phyloP scores from a whole-genome alignment of 108 stramenopile genomes.

The Cylindrotheca closterium region DNA sequence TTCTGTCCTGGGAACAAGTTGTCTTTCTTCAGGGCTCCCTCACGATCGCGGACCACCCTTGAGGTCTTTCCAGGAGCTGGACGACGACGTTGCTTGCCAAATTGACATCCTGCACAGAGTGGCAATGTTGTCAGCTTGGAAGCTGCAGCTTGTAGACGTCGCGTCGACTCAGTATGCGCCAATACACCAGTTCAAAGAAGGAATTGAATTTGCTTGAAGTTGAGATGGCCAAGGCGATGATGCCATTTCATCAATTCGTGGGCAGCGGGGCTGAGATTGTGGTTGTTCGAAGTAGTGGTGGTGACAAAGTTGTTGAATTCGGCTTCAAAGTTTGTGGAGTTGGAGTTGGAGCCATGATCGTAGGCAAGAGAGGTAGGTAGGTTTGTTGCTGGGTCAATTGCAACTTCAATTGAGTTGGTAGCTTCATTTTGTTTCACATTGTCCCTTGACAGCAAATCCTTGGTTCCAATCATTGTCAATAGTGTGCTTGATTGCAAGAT shows the following conservation, averaged over 20 bases:
- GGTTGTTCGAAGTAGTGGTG: slow-evolving; percentile 16
- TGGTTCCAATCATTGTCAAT: neutral
- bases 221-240: no score
- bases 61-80: neutral
- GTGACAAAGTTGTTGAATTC: neutral
- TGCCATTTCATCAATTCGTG: slow-evolving; percentile 41
- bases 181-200: slow-evolving; percentile 8
- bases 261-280: slow-evolving; percentile 37
- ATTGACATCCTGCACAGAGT: slow-evolving; percentile 32
- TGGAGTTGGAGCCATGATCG: no score
- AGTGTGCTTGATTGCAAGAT: slow-evolving; percentile 1
- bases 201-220: no score
- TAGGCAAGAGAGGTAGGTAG: slow-evolving; percentile 4
- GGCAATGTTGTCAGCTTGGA: neutral
- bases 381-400: neutral
- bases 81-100: slow-evolving; percentile 10
- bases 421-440: neutral
- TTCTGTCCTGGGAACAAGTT: no score
- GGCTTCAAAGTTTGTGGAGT: no score
- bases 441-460: slow-evolving; percentile 2
- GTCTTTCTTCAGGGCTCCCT: neutral
- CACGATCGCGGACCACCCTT: no score
- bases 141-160: slow-evolving; percentile 5
- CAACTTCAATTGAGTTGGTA: neutral
- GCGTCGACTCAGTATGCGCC: slow-evolving; percentile 1